A percentile compares a stretch with the other conserved stretches of the same genome.
These are phyloP conservation scores for Eucalyptus brandiana DNA, from an alignment of 345 rosid genomes.

Conservation along the genomic window DNA sequence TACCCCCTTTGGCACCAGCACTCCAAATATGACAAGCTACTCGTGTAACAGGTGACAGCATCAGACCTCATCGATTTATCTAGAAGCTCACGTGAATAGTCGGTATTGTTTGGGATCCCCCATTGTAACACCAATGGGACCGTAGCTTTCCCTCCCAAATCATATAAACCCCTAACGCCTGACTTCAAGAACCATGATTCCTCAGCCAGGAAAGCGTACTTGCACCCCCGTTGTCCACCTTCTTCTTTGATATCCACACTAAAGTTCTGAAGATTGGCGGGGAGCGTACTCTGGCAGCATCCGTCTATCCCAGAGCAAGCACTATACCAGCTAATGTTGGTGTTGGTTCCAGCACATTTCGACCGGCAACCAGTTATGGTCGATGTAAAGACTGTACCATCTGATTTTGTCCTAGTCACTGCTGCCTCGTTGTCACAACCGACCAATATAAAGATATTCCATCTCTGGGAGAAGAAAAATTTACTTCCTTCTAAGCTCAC, in stretches of 20 bases:
- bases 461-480: not conserved
- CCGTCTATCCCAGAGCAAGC: not conserved
- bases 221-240: not conserved
- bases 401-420: rapidly evolving
- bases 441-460: not conserved
- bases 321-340: rapidly evolving
- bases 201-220: not conserved
- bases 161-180: not conserved
- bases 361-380: rapidly evolving
- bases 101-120: not conserved
- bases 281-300: not conserved
- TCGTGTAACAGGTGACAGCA: rapidly evolving
- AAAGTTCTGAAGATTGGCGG: rapidly evolving
- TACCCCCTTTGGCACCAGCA: rapidly evolving
- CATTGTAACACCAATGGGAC: not conserved
- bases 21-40: rapidly evolving
- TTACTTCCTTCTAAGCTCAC: not conserved
- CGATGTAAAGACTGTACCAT: rapidly evolving
- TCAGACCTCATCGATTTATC: rapidly evolving
- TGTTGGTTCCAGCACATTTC: not conserved
- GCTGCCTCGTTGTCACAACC: not conserved
- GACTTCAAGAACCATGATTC: not conserved
- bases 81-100: rapidly evolving
- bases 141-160: not conserved
- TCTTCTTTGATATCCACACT: not conserved